These are phyloP conservation scores for Juglanconis sp. DNA, from an alignment of 2,329 filamentous ascomycete species.

Conservation along the genomic window DNA sequence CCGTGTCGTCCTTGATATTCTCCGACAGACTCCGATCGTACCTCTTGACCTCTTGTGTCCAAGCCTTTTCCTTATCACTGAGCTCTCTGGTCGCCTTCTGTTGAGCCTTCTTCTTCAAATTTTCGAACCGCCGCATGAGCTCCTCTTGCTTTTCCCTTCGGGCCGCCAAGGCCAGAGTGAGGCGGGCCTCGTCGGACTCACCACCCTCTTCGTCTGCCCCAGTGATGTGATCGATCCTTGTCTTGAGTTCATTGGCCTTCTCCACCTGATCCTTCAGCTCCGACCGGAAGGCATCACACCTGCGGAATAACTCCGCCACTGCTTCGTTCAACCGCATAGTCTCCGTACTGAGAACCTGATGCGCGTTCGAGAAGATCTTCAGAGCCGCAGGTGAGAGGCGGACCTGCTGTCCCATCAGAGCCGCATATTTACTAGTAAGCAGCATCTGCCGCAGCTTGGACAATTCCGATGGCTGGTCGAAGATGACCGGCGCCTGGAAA, in stretches of 20 bases:
- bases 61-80: slow-evolving; percentile 60
- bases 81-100: slow-evolving; percentile 49
- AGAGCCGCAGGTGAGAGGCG: slow-evolving; percentile 68
- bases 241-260: slow-evolving; percentile 63
- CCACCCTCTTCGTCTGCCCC: slow-evolving; percentile 53
- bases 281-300: slow-evolving; percentile 64
- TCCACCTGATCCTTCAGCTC: slow-evolving; percentile 67
- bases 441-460: slow-evolving; percentile 48
- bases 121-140: slow-evolving; percentile 58
- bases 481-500: slow-evolving; percentile 60
- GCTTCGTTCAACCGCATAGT: slow-evolving; percentile 66
- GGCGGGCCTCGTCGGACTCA: slow-evolving; percentile 52
- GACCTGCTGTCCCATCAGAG: slow-evolving; percentile 63
- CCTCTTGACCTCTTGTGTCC: slow-evolving; percentile 39
- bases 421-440: slow-evolving; percentile 58
- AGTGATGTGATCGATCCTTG: slow-evolving; percentile 64
- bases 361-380: slow-evolving; percentile 68
- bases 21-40: slow-evolving; percentile 40
- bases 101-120: slow-evolving; percentile 48
- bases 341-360: slow-evolving; percentile 68
- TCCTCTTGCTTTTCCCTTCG: slow-evolving; percentile 55
- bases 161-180: slow-evolving; percentile 55
- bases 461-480: slow-evolving; percentile 40
- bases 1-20: slow-evolving; percentile 26
- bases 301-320: slow-evolving; percentile 69